Conservation (phyloP, 345 rosid species). For the Turritis glabra region DNA sequence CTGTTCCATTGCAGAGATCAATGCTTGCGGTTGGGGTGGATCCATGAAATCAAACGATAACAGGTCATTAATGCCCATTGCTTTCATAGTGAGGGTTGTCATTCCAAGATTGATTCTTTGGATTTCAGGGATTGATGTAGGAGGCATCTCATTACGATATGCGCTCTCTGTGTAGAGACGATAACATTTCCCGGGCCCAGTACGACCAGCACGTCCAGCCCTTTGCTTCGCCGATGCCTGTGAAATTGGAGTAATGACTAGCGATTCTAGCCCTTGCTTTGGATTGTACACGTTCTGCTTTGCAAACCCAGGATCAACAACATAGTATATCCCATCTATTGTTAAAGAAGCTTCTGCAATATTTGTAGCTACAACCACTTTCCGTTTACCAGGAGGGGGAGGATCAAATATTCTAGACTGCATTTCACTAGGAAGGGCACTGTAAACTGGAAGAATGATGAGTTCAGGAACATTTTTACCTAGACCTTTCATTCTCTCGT, state of each 20-base stretch:
- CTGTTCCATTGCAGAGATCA: slow-evolving; percentile 91
- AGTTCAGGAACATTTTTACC: slow-evolving; percentile 76
- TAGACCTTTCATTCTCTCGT: slow-evolving; percentile 71
- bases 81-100: slow-evolving; percentile 74
- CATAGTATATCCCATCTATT: slow-evolving; percentile 77
- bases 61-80: slow-evolving; percentile 86
- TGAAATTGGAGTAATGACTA: slow-evolving; percentile 78
- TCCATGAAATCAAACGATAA: slow-evolving; percentile 47
- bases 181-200: slow-evolving; percentile 87
- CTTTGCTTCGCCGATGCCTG: slow-evolving; percentile 89
- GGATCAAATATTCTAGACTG: slow-evolving; percentile 87
- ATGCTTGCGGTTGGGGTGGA: slow-evolving; percentile 60
- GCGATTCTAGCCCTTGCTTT: slow-evolving; percentile 74
- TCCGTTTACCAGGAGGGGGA: slow-evolving; percentile 78
- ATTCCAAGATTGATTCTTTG: slow-evolving; percentile 86
- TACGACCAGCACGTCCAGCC: slow-evolving; percentile 89
- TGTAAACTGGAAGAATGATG: slow-evolving; percentile 76
- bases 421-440: slow-evolving; percentile 91
- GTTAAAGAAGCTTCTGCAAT: slow-evolving; percentile 86
- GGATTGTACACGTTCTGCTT: slow-evolving; percentile 84
- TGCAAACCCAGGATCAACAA: slow-evolving; percentile 86
- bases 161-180: slow-evolving; percentile 81
- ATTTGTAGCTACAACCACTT: slow-evolving; percentile 86
- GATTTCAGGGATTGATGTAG: slow-evolving; percentile 83
- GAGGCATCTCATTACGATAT: slow-evolving; percentile 59